A percentile compares a stretch with the other conserved stretches of the same genome.
Evolutionary conservation across 2,329 filamentous ascomycete genomes (phyloP).

Genomic region (Epichloe festucae): DNA sequence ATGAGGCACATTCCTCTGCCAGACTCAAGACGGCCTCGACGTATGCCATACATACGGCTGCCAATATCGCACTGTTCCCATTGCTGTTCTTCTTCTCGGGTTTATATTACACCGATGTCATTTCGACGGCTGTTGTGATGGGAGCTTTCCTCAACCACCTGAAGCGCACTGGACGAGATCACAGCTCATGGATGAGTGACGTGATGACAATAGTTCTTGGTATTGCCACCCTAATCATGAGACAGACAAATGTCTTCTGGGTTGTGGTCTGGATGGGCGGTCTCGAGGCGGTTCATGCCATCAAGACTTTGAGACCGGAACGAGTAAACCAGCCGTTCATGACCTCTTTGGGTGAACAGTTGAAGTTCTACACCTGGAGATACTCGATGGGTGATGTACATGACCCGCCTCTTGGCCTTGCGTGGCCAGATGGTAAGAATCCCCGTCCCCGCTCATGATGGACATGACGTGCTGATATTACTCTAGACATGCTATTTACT

Average conservation of each 20-base stretch:
- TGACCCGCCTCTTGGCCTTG: constrained; percentile 34
- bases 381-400: constrained; percentile 41
- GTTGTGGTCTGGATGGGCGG: constrained; percentile 65
- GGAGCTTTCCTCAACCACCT: constrained; percentile 50
- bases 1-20: constrained; percentile 10
- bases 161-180: constrained; percentile 23
- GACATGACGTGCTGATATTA: neutral
- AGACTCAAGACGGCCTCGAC: constrained; percentile 18
- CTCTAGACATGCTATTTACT: constrained; percentile 40
- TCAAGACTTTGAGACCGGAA: constrained; percentile 30
- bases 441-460: rapidly evolving
- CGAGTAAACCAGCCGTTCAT: constrained; percentile 18
- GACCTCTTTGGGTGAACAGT: constrained; percentile 19
- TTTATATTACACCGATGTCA: constrained; percentile 87
- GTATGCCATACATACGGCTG: constrained; percentile 45
- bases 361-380: constrained; percentile 26
- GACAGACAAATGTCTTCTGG: constrained; percentile 98
- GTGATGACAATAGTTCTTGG: constrained; percentile 42
- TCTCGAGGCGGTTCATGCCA: constrained; percentile 38
- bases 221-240: constrained; percentile 55
- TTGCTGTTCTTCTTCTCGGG: constrained; percentile 92
- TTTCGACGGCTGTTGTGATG: constrained; percentile 66
- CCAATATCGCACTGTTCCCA: constrained; percentile 79
- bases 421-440: constrained; percentile 37
- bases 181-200: constrained; percentile 24